Evolutionary conservation across 768 basidiomycete species (phyloP), one percentile per base, ranked within the genome.

Genomic region (Lactarius trivialis): DNA sequence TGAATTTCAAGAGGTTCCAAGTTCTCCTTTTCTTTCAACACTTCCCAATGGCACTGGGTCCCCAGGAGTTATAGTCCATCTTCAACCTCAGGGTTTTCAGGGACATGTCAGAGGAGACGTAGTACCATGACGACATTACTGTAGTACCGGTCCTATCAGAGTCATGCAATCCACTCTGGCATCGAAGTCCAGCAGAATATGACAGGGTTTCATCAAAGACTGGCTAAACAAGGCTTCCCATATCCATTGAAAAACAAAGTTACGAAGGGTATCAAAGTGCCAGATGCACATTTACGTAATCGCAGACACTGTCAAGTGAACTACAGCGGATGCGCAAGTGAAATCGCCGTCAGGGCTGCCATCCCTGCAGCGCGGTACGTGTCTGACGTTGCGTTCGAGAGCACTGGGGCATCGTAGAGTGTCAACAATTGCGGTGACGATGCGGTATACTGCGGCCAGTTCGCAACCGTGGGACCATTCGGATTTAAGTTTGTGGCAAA

Each of bases 401-500:
- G 43, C 11, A 51, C 28, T 19, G 48, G 3, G 26, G 49, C 43
- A 21, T 64, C 65, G 12, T 65, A 30, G 53, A 65, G 62, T n/a
- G 66, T 67, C 45, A 67, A 17, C 19, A 61, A 30, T 15, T 61
- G 28, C 11, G 64, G 66, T 1, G 37, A 45, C 3, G 8, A 14
- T 0, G 36, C 57, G 19, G 63, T 61, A 41, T 65, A 67, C 55
- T 49, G 37, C 34, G 68, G 64, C 60, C 68, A 66, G 9, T 60
- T 33, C 36, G 61, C 8, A 15, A 21, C 39, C 17, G 49, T 49
- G n/a, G 50, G 56, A 8, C 63, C 65, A 55, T 74, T 73, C 4
- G 73, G 73, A 58, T 74, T 62, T 21, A 71, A 64, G 58, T 66
- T 66, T 26, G 70, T 64, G 39, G 43, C 70, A 49, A 71, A 71